These are phyloP conservation scores for Arthromyces matolae DNA, from an alignment of 768 basidiomycete genomes.

Conservation along the genomic window DNA sequence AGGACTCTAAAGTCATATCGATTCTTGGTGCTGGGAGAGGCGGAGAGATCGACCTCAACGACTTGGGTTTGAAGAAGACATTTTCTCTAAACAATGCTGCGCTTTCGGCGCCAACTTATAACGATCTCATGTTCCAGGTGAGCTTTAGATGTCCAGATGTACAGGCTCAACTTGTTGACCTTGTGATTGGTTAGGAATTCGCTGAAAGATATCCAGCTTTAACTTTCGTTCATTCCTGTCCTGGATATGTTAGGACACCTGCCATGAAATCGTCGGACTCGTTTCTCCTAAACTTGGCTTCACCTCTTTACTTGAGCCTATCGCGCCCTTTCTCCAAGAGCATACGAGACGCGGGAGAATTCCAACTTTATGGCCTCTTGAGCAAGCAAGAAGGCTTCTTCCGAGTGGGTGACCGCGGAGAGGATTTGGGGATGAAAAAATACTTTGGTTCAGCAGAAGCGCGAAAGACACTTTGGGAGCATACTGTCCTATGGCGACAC, in stretches of 20 bases:
- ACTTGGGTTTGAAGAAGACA: slow-evolving; percentile 41
- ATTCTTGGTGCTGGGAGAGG: slow-evolving; percentile 38
- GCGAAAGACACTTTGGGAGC: slow-evolving; percentile 36
- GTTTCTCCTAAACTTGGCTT: slow-evolving; percentile 17
- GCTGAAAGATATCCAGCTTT: slow-evolving; percentile 31
- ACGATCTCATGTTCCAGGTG: slow-evolving; percentile 42
- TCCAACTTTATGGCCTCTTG: slow-evolving; percentile 32
- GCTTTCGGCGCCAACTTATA: slow-evolving; percentile 32
- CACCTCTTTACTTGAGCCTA: slow-evolving; percentile 17
- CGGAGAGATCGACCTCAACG: slow-evolving; percentile 37
- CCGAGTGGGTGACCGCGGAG: slow-evolving; percentile 29
- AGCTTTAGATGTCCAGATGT: background rate
- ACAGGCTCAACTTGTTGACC: background rate
- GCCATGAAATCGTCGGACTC: slow-evolving; percentile 26
- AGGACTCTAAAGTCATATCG: slow-evolving; percentile 51
- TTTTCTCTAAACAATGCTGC: slow-evolving; percentile 30
- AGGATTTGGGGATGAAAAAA: slow-evolving; percentile 28
- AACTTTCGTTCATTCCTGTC: slow-evolving; percentile 37
- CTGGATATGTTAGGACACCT: slow-evolving; percentile 36
- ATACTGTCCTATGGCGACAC: slow-evolving; percentile 23
- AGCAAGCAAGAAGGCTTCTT: slow-evolving; percentile 24
- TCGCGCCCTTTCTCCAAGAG: slow-evolving; percentile 11
- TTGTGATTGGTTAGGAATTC: slow-evolving; percentile 26
- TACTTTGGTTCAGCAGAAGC: slow-evolving; percentile 36
- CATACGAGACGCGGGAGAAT: slow-evolving; percentile 20